Base-by-base conservation (phyloP, 177 flowering plant genomes). In the Tripterygium wilfordii region DNA sequence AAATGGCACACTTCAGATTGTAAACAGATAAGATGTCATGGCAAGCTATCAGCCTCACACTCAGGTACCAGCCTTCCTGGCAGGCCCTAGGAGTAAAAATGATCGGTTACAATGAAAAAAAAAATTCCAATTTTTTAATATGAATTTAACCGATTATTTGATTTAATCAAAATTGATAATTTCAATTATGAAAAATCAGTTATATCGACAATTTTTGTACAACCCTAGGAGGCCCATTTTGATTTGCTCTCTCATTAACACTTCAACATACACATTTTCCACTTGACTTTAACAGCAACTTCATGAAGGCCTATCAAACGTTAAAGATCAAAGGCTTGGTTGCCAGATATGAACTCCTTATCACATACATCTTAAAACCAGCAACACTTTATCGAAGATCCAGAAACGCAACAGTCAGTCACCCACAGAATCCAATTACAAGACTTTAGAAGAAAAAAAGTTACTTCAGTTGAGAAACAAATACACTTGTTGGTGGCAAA, bases 341-440 rank as follows among this genome's bases (percentile, higher is more conserved):
- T 45, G 56, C 50, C 48, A 53, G 55, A 39, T 19, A 28, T n/a
- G n/a, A 25, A 47, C 54, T 62, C 61, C 56, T 60, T 57, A 3
- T 48, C n/a, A 64, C 64, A 57, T 69, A 69, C 74, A 69, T 41
- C 51, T 14, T 18, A 49, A 39, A 33, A 49, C 54, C 57, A 49
- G 32, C 66, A 45, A 8, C 16, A 38, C 41, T 41, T 42, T 43
- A 62, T 40, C 46, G 27, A 20, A 56, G 42, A 36, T 31, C 20
- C n/a, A 12, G 4, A 24, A 6, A 3, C 13, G 35, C 42, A 46
- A 42, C 20, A 48, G 40, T 25, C 22, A 21, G 42, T 41, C 51
- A 42, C 18, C 54, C 69, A 65, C 46, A 48, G 44, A 39, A 33
- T 60, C 39, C 57, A 67, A 49, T 63, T 51, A 47, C 54, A 38